These are phyloP conservation scores for Xerocomus amazonicus DNA, from an alignment of 1,284 basidiomycete genomes.

Conservation along the genomic window DNA sequence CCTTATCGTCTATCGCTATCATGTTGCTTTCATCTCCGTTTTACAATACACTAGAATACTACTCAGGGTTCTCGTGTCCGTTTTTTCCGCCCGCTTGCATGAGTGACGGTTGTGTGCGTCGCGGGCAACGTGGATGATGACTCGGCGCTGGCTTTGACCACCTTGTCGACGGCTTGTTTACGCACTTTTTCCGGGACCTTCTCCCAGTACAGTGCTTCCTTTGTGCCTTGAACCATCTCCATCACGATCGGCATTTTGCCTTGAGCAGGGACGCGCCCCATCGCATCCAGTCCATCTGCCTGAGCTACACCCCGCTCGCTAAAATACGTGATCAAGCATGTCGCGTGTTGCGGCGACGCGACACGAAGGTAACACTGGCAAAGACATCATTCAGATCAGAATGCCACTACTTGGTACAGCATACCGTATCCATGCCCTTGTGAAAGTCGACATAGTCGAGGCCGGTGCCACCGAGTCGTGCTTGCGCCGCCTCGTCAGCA, in stretches of 20 bases:
- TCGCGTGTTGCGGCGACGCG: slow-evolving; percentile 46
- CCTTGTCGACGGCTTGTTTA: slow-evolving; percentile 54
- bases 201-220: slow-evolving; percentile 73
- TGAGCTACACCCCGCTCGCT: slow-evolving; percentile 37
- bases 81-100: slow-evolving; percentile 7
- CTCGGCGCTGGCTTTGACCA: slow-evolving; percentile 1
- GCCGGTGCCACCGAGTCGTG: slow-evolving; percentile 16
- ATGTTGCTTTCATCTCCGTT: slow-evolving; percentile 1
- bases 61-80: slow-evolving; percentile 11
- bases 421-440: slow-evolving; percentile 73
- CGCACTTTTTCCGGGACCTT: slow-evolving; percentile 71
- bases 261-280: slow-evolving; percentile 25
- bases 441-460: slow-evolving; percentile 75
- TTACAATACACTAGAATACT: not conserved
- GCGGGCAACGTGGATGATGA: not conserved
- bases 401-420: not conserved
- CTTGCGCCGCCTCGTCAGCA: not conserved
- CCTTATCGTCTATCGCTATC: slow-evolving; percentile 5
- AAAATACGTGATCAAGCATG: slow-evolving; percentile 47
- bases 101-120: not conserved
- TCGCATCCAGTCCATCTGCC: slow-evolving; percentile 46
- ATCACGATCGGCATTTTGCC: slow-evolving; percentile 37
- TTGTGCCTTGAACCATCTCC: slow-evolving; percentile 57
- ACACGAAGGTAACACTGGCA: slow-evolving; percentile 71
- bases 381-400: not conserved